Evolutionary conservation across 129 eudicot species (phyloP), one percentile per base, ranked within the genome.

Genomic region (Pittosporum tobira): DNA sequence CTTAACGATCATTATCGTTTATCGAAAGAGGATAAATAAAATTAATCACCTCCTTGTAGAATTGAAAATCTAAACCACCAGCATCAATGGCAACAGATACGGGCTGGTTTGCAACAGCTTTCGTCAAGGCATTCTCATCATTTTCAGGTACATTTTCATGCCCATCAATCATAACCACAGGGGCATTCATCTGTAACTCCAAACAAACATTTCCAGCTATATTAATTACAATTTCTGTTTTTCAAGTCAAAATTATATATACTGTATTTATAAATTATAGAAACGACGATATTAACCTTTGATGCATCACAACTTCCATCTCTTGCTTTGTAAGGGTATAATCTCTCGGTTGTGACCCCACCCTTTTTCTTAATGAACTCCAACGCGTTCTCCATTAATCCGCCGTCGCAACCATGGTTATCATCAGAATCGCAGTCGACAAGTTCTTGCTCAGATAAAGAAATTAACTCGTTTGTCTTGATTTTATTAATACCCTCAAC

Each of bases 111-210:
- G 61, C 61, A 55, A 55, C 61, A 16, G 61, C 45, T 55, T 55
- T 18, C 23, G 14, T 18, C 24, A 55, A 31, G 61, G 61, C 61
- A 19, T 55, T 8, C 26, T 55, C 60, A 18, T 55, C 12, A 19
- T 55, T 55, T 55, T 55, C 61, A 55, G 61, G 61, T 29, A 55
- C 61, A 31, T 55, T 55, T 29, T 55, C 61, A 55, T 55, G 61
- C 27, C 61, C 61, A 36, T 55, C 61, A 55, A 55, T 55, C 44
- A 2, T 55, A 55, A 55, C 61, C 9, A 55, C 43, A 18, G 61
- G 61, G 31, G 61, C 61, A 55, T 55, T 55, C 61, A 55, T 55
- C 61, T 55, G 61, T 55, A 55, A 7, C 15, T 13, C 10, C 44
- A 30, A 19, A 55, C 19, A 55, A 40, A 10, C 10, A n/a, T n/a